Evolutionary conservation across 352 stramenopile species (phyloP), one percentile per base, ranked within the genome.

Genomic region (Phytopythium sindhum): DNA sequence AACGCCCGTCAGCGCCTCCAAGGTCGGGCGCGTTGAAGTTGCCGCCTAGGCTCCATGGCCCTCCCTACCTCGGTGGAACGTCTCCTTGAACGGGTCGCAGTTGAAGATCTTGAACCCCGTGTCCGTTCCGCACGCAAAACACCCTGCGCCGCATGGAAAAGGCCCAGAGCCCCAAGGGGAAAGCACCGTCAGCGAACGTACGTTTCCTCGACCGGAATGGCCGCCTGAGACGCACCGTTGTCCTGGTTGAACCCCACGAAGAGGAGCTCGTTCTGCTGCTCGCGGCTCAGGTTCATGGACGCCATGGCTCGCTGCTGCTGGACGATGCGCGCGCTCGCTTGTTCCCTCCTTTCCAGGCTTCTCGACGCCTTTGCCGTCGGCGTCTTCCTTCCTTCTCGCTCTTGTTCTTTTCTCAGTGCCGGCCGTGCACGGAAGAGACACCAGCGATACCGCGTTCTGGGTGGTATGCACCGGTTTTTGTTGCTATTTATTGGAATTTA

Each of bases 91-190:
- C 10, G 98, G 98, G 71, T 98, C 86, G 39, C 97, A 96, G 75
- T 99, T 99, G 79, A 98, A 99, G 65, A 99, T 99, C 60, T 97
- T 92, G 79, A 99, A 99, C 26, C 98, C 98, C 21, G 85, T 93
- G 61, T 97, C 93, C 4, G 97, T 99, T 24, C 97, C 97, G 53
- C 91, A 98, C 15, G 93, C 89, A 65, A 98, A 97, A 74, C 93
- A 98, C 45, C 93, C 91, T 97, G 45, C 45, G 24, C 21, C 9
- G 7, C 42, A 50, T 14, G 42, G 17, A 50, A 23, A 50, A 7
- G 19, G 2, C 41, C 17, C 28, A 8, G 35, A n/a, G 9, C 2
- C 14, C 7, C 23, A 15, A 28, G 47, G 51, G 15, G 29, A 44
- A 57, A 17, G 6, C 24, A 37, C 24, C n/a, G 48, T 35, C 24